Base-by-base conservation (phyloP, 2,329 filamentous ascomycete genomes). In the Penicillium oxalicum region DNA sequence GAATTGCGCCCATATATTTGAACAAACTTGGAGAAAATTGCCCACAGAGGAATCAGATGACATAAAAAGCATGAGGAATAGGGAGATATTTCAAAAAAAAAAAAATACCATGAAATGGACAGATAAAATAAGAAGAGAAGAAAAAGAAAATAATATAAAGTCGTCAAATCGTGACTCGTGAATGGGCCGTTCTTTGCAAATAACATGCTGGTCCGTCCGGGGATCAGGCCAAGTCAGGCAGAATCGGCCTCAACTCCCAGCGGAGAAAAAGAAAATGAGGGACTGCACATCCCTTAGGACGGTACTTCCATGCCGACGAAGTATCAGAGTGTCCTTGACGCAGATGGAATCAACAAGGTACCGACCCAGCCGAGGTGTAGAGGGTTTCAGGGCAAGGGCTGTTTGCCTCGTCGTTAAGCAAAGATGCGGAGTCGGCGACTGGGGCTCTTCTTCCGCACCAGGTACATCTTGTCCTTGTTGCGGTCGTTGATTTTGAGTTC, bases 361-460 rank as follows among this genome's bases (percentile, higher is more conserved):
- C 25, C 26, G 32, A 36, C 35, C 42, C 42, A 36, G 35, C 33
- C 11, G 13, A 36, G 35, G 34, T 26, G 26, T 6, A n/a, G 26
- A 18, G 33, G 33, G 32, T 34, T 25, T 45, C 37, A 32, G 43
- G 11, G 26, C 8, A 26, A 28, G 27, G 27, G 32, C 39, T 39
- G 35, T n/a, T 5, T 6, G 25, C 11, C 25, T 13, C 32, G 18
- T 27, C 43, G 53, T 42, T 40, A 58, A 34, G 47, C 44, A 37
- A 68, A 68, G 40, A 72, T 60, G 58, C 63, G 69, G 12, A 66
- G 52, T 24, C 62, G 57, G 18, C 59, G 54, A 36, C 56, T 58
- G 8, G 64, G 64, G 49, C 64, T 71, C 67, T 74, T 75, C 61
- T 72, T 70, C 36, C 72, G 63, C 32, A 76, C 71, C 40, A 76